Evolutionary conservation across 495 filamentous ascomycete genomes (phyloP), one percentile per base, ranked within the genome.

Genomic region (Aspergillus panamensis): DNA sequence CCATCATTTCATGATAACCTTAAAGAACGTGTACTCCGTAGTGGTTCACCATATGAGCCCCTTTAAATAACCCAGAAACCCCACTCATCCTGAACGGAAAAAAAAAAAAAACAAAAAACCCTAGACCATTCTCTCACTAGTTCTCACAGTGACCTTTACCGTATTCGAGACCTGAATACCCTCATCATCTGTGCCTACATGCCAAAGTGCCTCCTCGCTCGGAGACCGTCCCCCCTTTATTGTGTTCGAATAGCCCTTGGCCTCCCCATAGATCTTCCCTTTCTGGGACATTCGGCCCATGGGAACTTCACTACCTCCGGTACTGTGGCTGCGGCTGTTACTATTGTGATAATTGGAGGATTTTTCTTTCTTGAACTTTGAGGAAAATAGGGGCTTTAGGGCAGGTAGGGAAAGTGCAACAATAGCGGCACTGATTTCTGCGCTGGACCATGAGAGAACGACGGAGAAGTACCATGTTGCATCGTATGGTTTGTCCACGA

Each of bases 391-490:
- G 31, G 57, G 57, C 37, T 57, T 58, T 10, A 66, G 51, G 0
- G 65, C 55, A 1, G 63, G 60, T 2, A 68, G 43, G 7, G 63
- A 68, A 3, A 68, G 51, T 8, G 60, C 65, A 33, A 66, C 53
- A 3, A 66, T 66, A 3, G 53, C 59, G n/a, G 63, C 45, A 30
- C 57, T 57, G 29, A 62, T 61, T 37, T 68, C 63, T 9, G 57
- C 47, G 21, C 48, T 39, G 12, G 60, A 57, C 63, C 63, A 63
- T n/a, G 45, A 53, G 42, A 68, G 56, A 5, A 68, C 63, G 10
- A 59, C 60, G 19, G 62, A 65, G 50, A 68, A 63, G 33, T 61
- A 66, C 63, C 63, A 63, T 1, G 58, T 68, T 14, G 52, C 35
- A 8, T 68, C 63, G 6, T 51, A 1, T 4, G 53, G 32, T 12